Evolutionary conservation across 2,329 filamentous ascomycete species (phyloP), one percentile per base, ranked within the genome.

Genomic region (Paraphaeosphaeria sporulosa): DNA sequence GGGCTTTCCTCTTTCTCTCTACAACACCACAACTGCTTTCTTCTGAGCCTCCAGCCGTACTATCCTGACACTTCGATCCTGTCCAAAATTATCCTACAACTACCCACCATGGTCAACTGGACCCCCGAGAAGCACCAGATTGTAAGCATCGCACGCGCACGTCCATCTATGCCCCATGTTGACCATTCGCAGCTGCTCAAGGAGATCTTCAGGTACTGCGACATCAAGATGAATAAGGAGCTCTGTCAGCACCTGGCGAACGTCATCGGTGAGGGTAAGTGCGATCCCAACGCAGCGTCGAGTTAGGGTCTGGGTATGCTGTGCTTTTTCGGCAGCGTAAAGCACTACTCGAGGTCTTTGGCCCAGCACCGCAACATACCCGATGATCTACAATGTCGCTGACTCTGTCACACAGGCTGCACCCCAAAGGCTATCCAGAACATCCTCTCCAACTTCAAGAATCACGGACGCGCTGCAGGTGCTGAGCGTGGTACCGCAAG

Each of bases 401-500:
- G 21, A 52, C 8, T n/a, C 19, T 7, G n/a, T 9, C 23, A 1
- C 19, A 17, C 58, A 66, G 72, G 65, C 1, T 72, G 68, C 51
- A 74, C 72, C 0, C 62, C 69, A 47, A 75, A 74, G 42, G 71
- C 72, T 17, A 60, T 74, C 12, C 60, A 61, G 19, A 62, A 69
- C 54, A 70, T 71, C n/a, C 59, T 75, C 8, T 58, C 38, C 42
- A 71, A 68, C 57, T 55, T 72, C 6, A 66, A 67, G 27, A 64
- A 57, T 4, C 21, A 27, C 9, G 65, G 63, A 30, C 9, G 57
- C 51, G 8, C 17, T 30, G 27, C 27, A 30, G 27, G 27, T 30
- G 27, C 27, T 30, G 27, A 30, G 27, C 54, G n/a, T n/a, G n/a
- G 17, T 23, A 48, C n/a, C 30, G 27, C 15, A 4, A n/a, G 17